Evolutionary conservation across 129 eudicot genomes (phyloP).

Genomic region (Lonicera japonica): DNA sequence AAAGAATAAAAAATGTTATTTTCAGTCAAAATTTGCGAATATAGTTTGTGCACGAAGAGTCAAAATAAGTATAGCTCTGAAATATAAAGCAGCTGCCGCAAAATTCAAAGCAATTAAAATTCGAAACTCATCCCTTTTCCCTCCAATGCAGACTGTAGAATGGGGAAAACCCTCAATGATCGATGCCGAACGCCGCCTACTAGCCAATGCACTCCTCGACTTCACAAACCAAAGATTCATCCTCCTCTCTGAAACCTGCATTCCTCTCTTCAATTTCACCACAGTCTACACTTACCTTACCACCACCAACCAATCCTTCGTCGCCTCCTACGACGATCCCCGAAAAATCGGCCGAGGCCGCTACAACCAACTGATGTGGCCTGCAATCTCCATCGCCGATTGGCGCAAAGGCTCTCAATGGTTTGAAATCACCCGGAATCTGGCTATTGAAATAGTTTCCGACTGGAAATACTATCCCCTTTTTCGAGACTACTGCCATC

Average conservation of each 20-base stretch:
- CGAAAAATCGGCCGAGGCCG: constrained; percentile 41
- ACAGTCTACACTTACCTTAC: constrained; percentile 34
- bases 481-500: constrained; percentile 26
- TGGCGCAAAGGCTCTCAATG: constrained; percentile 68
- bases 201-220: constrained; percentile 51
- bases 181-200: constrained; percentile 52
- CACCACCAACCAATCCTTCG: constrained; percentile 26
- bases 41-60: too few species aligned
- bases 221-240: constrained; percentile 38
- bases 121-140: neutral
- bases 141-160: constrained; percentile 14
- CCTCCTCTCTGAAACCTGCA: constrained; percentile 51
- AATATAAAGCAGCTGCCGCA: too few species aligned
- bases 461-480: constrained; percentile 27
- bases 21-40: too few species aligned
- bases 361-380: constrained; percentile 34
- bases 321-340: constrained; percentile 31
- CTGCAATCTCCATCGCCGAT: constrained; percentile 21
- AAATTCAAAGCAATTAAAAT: too few species aligned
- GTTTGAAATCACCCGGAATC: constrained; percentile 34
- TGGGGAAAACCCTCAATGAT: constrained; percentile 51
- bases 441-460: constrained; percentile 24
- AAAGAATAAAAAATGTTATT: too few species aligned
- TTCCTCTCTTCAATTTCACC: constrained; percentile 49
- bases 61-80: too few species aligned